Conservation (phyloP, 164 flowering plant species). For the Sedum album region DNA sequence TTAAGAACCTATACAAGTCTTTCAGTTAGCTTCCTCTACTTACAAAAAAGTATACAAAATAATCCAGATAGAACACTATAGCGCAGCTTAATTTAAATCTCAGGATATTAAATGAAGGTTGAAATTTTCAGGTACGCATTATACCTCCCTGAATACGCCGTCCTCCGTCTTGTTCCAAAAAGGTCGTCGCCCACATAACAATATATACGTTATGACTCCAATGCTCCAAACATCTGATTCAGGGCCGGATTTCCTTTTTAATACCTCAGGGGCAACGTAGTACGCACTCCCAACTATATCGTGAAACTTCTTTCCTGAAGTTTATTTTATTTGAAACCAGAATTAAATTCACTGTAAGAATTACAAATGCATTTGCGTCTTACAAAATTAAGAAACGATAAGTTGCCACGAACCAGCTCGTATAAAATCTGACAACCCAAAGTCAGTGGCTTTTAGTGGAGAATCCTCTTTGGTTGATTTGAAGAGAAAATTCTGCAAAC, state of each 20-base stretch:
- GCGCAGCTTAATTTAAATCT: too few relatives aligned
- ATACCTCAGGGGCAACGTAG: constrained; percentile 98
- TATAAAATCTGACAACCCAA: constrained; percentile 89
- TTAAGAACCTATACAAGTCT: constrained; percentile 53
- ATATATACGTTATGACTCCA: constrained; percentile 93
- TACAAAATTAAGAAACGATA: not conserved
- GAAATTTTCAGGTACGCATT: not conserved
- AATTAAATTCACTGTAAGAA: not conserved
- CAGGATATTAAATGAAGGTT: not conserved
- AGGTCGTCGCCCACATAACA: constrained; percentile 94
- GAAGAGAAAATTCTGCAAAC: constrained; percentile 82
- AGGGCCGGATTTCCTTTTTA: constrained; percentile 93
- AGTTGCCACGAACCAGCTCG: constrained; percentile 60
- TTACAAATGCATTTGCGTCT: too few relatives aligned
- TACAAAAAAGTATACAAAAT: too few relatives aligned
- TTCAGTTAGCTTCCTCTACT: too few relatives aligned
- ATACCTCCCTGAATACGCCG: constrained; percentile 96
- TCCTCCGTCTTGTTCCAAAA: constrained; percentile 99
- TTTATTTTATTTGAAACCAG: not conserved
- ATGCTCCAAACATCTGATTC: constrained; percentile 99
- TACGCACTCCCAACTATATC: constrained; percentile 12
- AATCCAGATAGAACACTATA: too few relatives aligned
- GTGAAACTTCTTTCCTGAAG: constrained; percentile 9
- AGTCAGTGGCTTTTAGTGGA: constrained; percentile 72
- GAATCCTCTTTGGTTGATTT: constrained; percentile 74